Evolutionary conservation across 2,329 filamentous ascomycete genomes (phyloP).

Genomic region (Pseudogymnoascus sp.): DNA sequence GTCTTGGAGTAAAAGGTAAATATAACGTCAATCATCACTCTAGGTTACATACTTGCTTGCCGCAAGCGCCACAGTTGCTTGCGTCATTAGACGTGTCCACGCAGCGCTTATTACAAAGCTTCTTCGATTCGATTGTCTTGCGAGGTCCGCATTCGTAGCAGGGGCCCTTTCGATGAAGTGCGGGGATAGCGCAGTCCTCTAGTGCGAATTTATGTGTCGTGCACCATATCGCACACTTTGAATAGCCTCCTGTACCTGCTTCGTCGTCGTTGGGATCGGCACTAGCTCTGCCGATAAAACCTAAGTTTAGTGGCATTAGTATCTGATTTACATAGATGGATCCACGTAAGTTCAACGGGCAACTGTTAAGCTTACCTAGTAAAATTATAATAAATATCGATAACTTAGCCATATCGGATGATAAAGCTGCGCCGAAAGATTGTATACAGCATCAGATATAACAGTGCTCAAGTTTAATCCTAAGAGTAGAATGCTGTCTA

Average conservation of each 20-base stretch:
- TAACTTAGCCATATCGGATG: background rate
- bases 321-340: background rate
- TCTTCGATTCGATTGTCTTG: background rate
- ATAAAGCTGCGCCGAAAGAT: background rate
- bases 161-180: background rate
- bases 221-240: background rate
- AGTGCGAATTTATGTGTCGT: background rate
- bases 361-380: background rate
- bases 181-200: background rate
- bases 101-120: background rate
- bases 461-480: background rate
- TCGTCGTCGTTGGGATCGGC: background rate
- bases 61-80: background rate
- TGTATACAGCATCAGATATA: background rate
- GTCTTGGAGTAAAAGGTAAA: background rate
- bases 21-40: background rate
- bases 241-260: background rate
- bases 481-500: background rate
- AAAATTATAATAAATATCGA: background rate
- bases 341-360: background rate
- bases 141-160: background rate
- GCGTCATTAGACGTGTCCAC: background rate
- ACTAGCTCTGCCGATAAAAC: background rate
- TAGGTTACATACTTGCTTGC: background rate
- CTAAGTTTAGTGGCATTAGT: background rate